Evolutionary conservation across 1,284 basidiomycete species (phyloP).

Genomic region (Austroboletus niveus): DNA sequence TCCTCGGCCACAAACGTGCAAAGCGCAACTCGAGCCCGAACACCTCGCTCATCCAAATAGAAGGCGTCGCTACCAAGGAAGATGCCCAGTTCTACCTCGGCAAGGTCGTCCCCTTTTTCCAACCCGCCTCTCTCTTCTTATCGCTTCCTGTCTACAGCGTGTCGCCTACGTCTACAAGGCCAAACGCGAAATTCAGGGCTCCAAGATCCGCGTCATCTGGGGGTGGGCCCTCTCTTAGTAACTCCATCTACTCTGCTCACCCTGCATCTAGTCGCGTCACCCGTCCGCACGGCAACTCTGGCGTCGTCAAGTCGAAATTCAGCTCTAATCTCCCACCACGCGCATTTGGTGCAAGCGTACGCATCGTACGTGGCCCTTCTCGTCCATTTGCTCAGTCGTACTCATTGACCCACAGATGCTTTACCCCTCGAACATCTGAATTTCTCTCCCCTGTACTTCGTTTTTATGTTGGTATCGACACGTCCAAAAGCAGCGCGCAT

Average conservation of each 20-base stretch:
- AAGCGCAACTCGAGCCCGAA: constrained; percentile 96
- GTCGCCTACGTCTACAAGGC: constrained; percentile 98
- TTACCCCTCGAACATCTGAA: constrained; percentile 53
- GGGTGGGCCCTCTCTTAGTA: constrained; percentile 56
- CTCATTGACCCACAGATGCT: constrained; percentile 41
- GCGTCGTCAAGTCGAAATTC: constrained; percentile 99
- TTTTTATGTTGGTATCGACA: constrained; percentile 13
- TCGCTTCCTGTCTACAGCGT: constrained; percentile 53
- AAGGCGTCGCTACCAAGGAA: constrained; percentile 92
- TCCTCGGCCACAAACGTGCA: constrained; percentile 97
- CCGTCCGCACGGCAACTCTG: constrained; percentile 91
- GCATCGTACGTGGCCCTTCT: constrained; percentile 65
- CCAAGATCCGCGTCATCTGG: constrained; percentile 96
- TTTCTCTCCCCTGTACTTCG: constrained; percentile 1
- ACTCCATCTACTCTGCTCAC: background rate
- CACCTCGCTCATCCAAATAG: constrained; percentile 95
- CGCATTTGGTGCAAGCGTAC: constrained; percentile 92
- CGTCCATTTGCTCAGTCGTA: background rate
- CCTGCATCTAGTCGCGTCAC: constrained; percentile 69
- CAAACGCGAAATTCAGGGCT: constrained; percentile 89
- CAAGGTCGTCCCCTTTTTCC: constrained; percentile 65
- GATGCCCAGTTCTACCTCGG: constrained; percentile 98
- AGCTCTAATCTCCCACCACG: constrained; percentile 93
- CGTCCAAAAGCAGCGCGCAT: constrained; percentile 4
- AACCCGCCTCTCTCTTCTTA: background rate